These are phyloP conservation scores for Globisporangium camurandrum DNA, from an alignment of 352 stramenopile genomes.

Conservation along the genomic window DNA sequence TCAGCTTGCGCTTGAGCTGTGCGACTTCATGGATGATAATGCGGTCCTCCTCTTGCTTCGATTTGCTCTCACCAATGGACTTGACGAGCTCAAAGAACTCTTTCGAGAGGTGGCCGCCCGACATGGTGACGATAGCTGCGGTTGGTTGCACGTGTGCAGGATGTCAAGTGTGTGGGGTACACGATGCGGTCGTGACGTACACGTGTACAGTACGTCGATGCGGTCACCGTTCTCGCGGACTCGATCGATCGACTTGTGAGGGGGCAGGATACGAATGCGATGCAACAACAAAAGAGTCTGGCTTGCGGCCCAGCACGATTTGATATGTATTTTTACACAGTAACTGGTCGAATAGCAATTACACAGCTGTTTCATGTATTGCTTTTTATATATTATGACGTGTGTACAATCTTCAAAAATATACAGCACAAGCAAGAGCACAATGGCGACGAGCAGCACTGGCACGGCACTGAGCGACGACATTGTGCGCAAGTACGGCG, in stretches of 20 bases:
- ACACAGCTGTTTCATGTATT: neutral
- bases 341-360: neutral
- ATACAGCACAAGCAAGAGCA: slow-evolving; percentile 9
- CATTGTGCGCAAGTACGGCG: slow-evolving; percentile 57
- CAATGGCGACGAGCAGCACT: slow-evolving; percentile 6
- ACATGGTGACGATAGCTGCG: slow-evolving; percentile 34
- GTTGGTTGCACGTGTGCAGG: neutral
- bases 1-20: slow-evolving; percentile 95
- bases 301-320: neutral
- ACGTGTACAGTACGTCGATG: too few relatives aligned
- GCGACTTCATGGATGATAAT: slow-evolving; percentile 97
- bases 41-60: slow-evolving; percentile 99
- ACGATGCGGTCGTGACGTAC: too few relatives aligned
- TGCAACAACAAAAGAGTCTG: too few relatives aligned
- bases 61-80: slow-evolving; percentile 99
- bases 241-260: too few relatives aligned
- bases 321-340: neutral
- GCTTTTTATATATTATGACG: too few relatives aligned
- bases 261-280: too few relatives aligned
- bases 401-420: too few relatives aligned
- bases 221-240: too few relatives aligned
- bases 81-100: slow-evolving; percentile 99
- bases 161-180: too few relatives aligned
- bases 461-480: slow-evolving; percentile 47
- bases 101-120: slow-evolving; percentile 87